phyloP scores from a whole-genome alignment of 2,329 filamentous ascomycete species.

The Calonectria montana region DNA sequence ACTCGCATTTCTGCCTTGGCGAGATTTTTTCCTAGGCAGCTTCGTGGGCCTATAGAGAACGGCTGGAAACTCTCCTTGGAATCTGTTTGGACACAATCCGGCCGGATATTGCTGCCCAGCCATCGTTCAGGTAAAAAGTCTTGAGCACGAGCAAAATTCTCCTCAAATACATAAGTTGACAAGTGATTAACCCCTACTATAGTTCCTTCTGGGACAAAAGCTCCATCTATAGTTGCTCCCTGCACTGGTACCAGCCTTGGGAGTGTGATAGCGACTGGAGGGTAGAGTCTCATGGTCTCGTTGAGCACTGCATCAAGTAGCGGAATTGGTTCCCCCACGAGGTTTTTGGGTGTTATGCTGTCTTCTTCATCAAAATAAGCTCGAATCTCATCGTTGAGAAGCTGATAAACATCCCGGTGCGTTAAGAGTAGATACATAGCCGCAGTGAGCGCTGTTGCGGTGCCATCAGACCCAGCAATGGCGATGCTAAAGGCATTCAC shows the following conservation, averaged over 20 bases:
- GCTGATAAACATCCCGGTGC: conserved; percentile 6
- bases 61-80: conserved; percentile 29
- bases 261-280: conserved; percentile 32
- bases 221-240: conserved; percentile 27
- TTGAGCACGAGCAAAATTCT: conserved; percentile 19
- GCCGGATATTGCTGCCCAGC: background rate
- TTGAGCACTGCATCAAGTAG: conserved; percentile 31
- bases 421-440: conserved; percentile 21
- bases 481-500: conserved; percentile 37
- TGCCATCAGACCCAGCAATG: conserved; percentile 35
- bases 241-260: conserved; percentile 24
- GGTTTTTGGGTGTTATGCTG: conserved; percentile 3
- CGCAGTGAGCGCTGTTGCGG: conserved; percentile 30
- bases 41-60: conserved; percentile 31
- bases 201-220: conserved; percentile 29
- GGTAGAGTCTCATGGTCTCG: conserved; percentile 33
- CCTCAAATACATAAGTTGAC: conserved; percentile 22
- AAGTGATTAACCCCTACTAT: conserved; percentile 34
- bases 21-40: conserved; percentile 33
- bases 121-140: conserved; percentile 32
- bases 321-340: conserved; percentile 13
- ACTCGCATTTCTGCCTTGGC: conserved; percentile 33
- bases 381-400: conserved; percentile 14
- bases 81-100: background rate
- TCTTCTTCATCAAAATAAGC: conserved; percentile 17